Evolutionary conservation across 108 stramenopile genomes (phyloP), one percentile per base, ranked within the genome.

Genomic region (Pseudonitzschia multiseries): DNA sequence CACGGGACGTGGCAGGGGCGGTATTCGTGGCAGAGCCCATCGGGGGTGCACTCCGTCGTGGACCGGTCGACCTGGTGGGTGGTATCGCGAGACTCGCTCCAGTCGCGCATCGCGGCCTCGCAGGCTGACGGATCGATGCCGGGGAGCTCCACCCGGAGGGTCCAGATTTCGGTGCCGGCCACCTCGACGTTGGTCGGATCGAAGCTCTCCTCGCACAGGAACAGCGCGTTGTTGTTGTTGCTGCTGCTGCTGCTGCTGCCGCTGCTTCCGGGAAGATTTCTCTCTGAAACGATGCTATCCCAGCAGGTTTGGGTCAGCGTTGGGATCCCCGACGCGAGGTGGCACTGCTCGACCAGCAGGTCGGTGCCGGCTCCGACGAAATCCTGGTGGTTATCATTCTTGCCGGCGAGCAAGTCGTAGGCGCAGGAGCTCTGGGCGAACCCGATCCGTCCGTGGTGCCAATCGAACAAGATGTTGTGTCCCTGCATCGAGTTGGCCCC

Each of bases 401-500:
- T 61, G 48, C 31, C 71, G 50, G 70, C 56, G 27, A 74, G 0
- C 31, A 71, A 24, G 56, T 83, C 72, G 52, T 93, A 93, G 46
- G 83, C 73, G 77, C 95, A 96, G 33, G 89, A 79, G 40, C 89
- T 89, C 78, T 89, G 90, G 2, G 96, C 94, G 77, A 98, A 95
- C 40, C 98, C 98, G n/a, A 98, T 80, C 22, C 92, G 78, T 0
- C 79, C 81, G 36, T 91, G 79, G 29, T 96, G 91, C 80, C 89
- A 84, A 78, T 99, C 97, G 74, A 99, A 97, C n/a, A 96, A 66
- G 1, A 97, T 84, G 77, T 99, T 94, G 78, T 99, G 92, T 18
- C 94, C 96, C 71, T 88, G 89, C 96, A 99, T 97, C 54, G 96
- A 84, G 73, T 99, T 99, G 31, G 96, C 95, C 26, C 98, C 98